A percentile compares a stretch with the other conserved stretches of the same genome.
phyloP scores from a whole-genome alignment of 176 grass and related monocot species.

The Pharus latifolius region DNA sequence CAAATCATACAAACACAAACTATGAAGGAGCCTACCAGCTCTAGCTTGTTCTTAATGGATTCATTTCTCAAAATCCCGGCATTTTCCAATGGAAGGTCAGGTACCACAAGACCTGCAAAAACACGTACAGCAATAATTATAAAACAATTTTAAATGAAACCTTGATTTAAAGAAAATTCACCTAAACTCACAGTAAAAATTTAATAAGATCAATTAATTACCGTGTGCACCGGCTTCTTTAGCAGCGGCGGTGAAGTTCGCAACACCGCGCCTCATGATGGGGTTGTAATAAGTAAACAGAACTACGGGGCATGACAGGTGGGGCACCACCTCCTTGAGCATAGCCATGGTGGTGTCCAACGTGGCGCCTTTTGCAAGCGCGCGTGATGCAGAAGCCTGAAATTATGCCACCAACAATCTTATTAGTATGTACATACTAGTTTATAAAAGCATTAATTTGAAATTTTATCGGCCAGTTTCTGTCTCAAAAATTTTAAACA shows the following conservation, averaged over 20 bases:
- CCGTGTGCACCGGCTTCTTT: constrained; percentile 43
- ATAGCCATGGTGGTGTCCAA: constrained; percentile 52
- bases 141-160: no score
- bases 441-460: no score
- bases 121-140: neutral
- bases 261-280: constrained; percentile 35
- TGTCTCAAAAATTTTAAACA: no score
- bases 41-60: constrained; percentile 53
- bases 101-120: constrained; percentile 60
- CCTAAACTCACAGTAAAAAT: no score
- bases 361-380: constrained; percentile 33
- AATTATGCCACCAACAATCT: neutral
- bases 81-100: constrained; percentile 51
- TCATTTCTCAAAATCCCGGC: constrained; percentile 28
- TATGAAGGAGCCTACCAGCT: constrained; percentile 39
- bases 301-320: constrained; percentile 77
- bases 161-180: no score
- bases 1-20: neutral
- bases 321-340: constrained; percentile 65
- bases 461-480: no score
- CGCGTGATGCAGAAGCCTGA: constrained; percentile 52
- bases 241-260: constrained; percentile 39
- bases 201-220: no score
- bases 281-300: constrained; percentile 72
- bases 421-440: no score